Evolutionary conservation across 163 green algal genomes (phyloP).

Genomic region (Prototheca wickerhamii): DNA sequence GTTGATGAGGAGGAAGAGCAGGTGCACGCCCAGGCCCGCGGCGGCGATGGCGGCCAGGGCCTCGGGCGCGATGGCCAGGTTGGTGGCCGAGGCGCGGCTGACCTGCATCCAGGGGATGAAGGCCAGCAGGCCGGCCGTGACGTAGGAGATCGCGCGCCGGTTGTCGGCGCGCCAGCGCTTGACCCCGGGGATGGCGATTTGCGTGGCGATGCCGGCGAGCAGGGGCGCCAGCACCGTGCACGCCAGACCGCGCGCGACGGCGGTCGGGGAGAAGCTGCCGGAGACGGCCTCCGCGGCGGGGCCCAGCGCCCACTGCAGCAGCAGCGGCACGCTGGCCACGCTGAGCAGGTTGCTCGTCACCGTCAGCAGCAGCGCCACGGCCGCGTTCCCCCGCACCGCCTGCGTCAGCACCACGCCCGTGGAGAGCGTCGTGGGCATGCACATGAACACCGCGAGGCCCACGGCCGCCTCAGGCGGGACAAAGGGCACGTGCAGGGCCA

Average conservation of each 20-base stretch:
- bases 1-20: conserved; percentile 54
- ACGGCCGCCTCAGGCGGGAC: conserved; percentile 49
- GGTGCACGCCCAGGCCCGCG: conserved; percentile 42
- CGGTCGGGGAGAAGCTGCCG: conserved; percentile 29
- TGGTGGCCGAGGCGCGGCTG: conserved; percentile 17
- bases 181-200: conserved; percentile 29
- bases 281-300: conserved; percentile 11
- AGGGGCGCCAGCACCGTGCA: conserved; percentile 57
- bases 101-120: conserved; percentile 68
- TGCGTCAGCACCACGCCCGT: conserved; percentile 41
- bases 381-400: conserved; percentile 69
- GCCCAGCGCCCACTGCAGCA: conserved; percentile 46
- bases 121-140: conserved; percentile 38
- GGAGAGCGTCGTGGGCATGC: conserved; percentile 87
- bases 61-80: conserved; percentile 15
- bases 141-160: conserved; percentile 28
- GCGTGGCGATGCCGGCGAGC: conserved; percentile 33
- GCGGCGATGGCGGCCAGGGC: conserved; percentile 19
- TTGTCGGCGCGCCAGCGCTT: conserved; percentile 15
- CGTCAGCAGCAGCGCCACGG: conserved; percentile 86
- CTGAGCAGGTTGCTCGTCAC: conserved; percentile 72
- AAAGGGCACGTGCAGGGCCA: conserved; percentile 46
- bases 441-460: conserved; percentile 82
- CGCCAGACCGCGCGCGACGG: conserved; percentile 51
- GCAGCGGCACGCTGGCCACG: conserved; percentile 69